These are phyloP conservation scores for Calonectria pseudoturangicola DNA, from an alignment of 2,329 filamentous ascomycete genomes.

Conservation along the genomic window DNA sequence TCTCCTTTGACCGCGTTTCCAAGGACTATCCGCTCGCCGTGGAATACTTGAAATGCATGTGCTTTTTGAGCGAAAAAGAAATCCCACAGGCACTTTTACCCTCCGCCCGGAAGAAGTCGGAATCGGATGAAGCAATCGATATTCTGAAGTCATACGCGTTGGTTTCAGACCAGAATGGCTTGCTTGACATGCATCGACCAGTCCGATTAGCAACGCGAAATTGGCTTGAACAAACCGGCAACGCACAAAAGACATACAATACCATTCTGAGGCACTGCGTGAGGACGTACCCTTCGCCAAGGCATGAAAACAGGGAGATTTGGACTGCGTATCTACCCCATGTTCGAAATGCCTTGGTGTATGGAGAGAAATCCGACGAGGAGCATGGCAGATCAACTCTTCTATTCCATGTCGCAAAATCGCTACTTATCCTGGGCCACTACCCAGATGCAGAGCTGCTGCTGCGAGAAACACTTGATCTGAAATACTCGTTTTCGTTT, in stretches of 20 bases:
- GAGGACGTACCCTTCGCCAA: conserved; percentile 40
- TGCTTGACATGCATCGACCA: conserved; percentile 58
- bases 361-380: background rate
- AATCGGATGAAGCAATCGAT: conserved; percentile 52
- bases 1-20: conserved; percentile 58
- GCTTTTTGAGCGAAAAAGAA: conserved; percentile 54
- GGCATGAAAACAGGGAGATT: conserved; percentile 44
- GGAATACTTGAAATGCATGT: conserved; percentile 56
- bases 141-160: conserved; percentile 57
- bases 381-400: conserved; percentile 12
- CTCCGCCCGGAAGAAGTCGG: conserved; percentile 45
- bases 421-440: conserved; percentile 59
- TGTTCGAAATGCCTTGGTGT: conserved; percentile 38
- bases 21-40: conserved; percentile 51
- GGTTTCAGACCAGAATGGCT: conserved; percentile 43
- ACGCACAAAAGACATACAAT: conserved; percentile 16
- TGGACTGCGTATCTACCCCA: conserved; percentile 54
- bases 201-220: conserved; percentile 56
- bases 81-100: conserved; percentile 56
- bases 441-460: conserved; percentile 44
- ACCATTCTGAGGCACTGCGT: conserved; percentile 39
- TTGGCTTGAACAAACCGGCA: conserved; percentile 50
- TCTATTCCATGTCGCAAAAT: conserved; percentile 3
- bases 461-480: conserved; percentile 37
- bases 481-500: conserved; percentile 37